phyloP scores from a whole-genome alignment of 1,139 yeast genomes.

The Lodderomyces theae region DNA sequence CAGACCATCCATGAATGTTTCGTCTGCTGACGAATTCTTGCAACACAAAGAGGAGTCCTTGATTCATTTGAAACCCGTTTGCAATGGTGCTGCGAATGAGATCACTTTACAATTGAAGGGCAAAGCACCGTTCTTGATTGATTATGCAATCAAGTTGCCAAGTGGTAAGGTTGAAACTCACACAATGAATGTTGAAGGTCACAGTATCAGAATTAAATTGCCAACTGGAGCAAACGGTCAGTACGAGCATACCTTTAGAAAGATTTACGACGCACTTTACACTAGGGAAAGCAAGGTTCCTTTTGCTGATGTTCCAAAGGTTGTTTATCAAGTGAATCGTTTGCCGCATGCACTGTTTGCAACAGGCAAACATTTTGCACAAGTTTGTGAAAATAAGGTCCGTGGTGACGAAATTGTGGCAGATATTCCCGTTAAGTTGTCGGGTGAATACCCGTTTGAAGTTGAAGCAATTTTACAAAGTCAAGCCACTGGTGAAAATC shows the following conservation, averaged over 20 bases:
- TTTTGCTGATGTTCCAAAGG: conserved; percentile 22
- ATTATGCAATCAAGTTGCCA: conserved; percentile 65
- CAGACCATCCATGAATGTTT: conserved; percentile 49
- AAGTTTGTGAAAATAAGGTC: conserved; percentile 58
- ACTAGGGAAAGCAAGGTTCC: conserved; percentile 41
- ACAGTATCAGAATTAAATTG: conserved; percentile 26
- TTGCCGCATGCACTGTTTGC: conserved; percentile 59
- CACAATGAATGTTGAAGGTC: conserved; percentile 30
- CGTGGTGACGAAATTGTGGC: conserved; percentile 22
- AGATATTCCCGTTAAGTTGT: conserved; percentile 52
- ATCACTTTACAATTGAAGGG: conserved; percentile 45
- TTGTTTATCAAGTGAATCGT: conserved; percentile 59
- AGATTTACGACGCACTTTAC: conserved; percentile 67
- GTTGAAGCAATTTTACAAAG: conserved; percentile 54
- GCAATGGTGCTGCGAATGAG: conserved; percentile 30
- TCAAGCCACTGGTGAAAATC: conserved; percentile 21
- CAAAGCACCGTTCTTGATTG: conserved; percentile 68
- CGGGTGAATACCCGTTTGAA: conserved; percentile 66
- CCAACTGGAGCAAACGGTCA: conserved; percentile 48
- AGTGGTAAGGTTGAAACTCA: conserved; percentile 43
- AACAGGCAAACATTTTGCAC: conserved; percentile 44
- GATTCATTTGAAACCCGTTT: conserved; percentile 30
- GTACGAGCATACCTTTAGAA: conserved; percentile 59
- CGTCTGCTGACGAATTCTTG: conserved; percentile 17
- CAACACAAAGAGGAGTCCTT: conserved; percentile 21